A percentile compares a stretch with the other conserved stretches of the same genome.
Conservation (phyloP, 75 land plant species). For the Azolla pinnata region DNA sequence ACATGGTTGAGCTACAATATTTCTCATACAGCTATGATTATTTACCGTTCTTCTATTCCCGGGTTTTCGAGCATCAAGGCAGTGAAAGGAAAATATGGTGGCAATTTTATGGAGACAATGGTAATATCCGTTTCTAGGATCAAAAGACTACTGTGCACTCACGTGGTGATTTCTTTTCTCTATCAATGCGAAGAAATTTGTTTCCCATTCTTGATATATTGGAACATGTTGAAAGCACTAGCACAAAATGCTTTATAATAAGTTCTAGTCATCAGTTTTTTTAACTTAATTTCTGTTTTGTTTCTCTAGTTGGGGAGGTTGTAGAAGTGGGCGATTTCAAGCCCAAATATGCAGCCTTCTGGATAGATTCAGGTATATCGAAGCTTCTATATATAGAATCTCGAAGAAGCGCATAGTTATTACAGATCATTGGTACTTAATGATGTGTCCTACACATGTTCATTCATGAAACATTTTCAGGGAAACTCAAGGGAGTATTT, state of each 20-base stretch:
- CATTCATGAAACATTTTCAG: conserved; percentile 15
- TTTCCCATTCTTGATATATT: too few relatives aligned
- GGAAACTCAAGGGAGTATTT: conserved; percentile 62
- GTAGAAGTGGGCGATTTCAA: conserved; percentile 71
- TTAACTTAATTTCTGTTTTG: not conserved
- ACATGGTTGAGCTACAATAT: too few relatives aligned
- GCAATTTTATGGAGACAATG: conserved; percentile 96
- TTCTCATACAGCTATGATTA: conserved; percentile 59
- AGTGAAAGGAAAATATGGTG: conserved; percentile 78
- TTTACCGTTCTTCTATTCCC: conserved; percentile 85
- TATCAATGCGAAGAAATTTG: too few relatives aligned
- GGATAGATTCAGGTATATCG: conserved; percentile 59
- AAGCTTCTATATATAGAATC: not conserved
- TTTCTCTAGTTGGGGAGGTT: conserved; percentile 52
- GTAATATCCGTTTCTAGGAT: conserved; percentile 20
- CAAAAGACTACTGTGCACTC: not conserved
- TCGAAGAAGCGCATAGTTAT: too few relatives aligned
- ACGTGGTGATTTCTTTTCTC: too few relatives aligned
- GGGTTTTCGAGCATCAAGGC: conserved; percentile 81
- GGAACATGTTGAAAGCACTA: too few relatives aligned
- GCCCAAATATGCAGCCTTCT: conserved; percentile 69
- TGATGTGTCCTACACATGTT: not conserved
- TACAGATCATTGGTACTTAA: too few relatives aligned
- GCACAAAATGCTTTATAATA: too few relatives aligned
- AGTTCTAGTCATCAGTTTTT: not conserved